Evolutionary conservation across 1,284 basidiomycete genomes (phyloP).

Genomic region (Cryptococcus neoformans): DNA sequence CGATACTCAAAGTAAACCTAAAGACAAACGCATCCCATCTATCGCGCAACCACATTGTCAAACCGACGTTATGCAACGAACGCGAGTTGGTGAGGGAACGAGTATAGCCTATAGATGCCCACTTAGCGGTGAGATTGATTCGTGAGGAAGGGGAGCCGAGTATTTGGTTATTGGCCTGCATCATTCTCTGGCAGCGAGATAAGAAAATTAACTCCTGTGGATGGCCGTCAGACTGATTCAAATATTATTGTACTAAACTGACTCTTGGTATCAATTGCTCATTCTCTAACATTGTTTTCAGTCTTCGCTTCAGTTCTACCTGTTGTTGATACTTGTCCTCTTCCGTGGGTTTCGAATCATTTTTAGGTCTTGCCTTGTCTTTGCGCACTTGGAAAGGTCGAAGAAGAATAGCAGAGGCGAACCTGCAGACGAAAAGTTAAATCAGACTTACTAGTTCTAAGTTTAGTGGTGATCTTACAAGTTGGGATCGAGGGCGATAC

Average conservation of each 20-base stretch:
- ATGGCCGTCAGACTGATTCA: background rate
- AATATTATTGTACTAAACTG: constrained; percentile 8
- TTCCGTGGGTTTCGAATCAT: background rate
- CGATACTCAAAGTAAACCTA: constrained; percentile 45
- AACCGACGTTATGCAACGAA: constrained; percentile 38
- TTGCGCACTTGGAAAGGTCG: constrained; percentile 39
- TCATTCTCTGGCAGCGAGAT: constrained; percentile 73
- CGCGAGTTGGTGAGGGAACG: constrained; percentile 58
- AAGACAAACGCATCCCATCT: constrained; percentile 48
- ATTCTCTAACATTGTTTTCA: constrained; percentile 54
- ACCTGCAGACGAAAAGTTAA: constrained; percentile 21
- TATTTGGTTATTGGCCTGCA: constrained; percentile 56
- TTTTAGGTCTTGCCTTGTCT: constrained; percentile 20
- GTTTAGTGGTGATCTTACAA: constrained; percentile 47
- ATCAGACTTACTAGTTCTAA: background rate
- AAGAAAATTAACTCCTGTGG: constrained; percentile 76
- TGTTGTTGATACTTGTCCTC: constrained; percentile 47
- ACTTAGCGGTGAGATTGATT: constrained; percentile 74
- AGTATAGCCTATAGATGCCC: constrained; percentile 50
- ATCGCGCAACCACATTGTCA: constrained; percentile 45
- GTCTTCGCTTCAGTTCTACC: constrained; percentile 50
- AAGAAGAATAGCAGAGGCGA: constrained; percentile 48
- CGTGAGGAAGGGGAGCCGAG: constrained; percentile 81
- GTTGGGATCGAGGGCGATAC: constrained; percentile 68
- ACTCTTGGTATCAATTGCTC: constrained; percentile 53